A percentile compares a stretch with the other conserved stretches of the same genome.
These are phyloP conservation scores for Camelina laxa DNA, from an alignment of 345 rosid species.

Conservation along the genomic window DNA sequence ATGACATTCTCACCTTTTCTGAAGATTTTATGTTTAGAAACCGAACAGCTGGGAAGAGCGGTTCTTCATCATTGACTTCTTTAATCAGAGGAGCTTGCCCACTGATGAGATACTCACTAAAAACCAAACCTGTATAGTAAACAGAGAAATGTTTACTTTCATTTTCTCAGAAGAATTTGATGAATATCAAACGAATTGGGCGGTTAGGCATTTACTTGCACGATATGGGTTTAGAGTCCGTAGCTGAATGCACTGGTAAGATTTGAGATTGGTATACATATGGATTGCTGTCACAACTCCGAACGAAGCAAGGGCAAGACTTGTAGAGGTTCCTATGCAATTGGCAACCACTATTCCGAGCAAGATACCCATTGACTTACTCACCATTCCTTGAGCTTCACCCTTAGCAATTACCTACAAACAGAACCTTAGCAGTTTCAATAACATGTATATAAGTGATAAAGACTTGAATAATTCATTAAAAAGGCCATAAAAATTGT, in stretches of 20 bases:
- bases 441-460: slow-evolving; percentile 1
- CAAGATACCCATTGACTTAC: slow-evolving; percentile 81
- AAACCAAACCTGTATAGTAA: slow-evolving; percentile 74
- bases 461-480: background rate
- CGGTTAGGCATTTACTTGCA: slow-evolving; percentile 63
- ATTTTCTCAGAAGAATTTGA: background rate
- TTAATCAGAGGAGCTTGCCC: slow-evolving; percentile 90
- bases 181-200: background rate
- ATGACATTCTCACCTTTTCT: slow-evolving; percentile 44
- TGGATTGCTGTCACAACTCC: slow-evolving; percentile 81
- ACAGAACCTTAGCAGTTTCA: slow-evolving; percentile 10
- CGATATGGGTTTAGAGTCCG: slow-evolving; percentile 96
- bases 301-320: slow-evolving; percentile 83
- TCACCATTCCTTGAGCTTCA: slow-evolving; percentile 99
- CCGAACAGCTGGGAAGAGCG: slow-evolving; percentile 73
- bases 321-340: slow-evolving; percentile 69
- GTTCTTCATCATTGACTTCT: slow-evolving; percentile 96
- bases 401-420: slow-evolving; percentile 94
- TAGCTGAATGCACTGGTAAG: slow-evolving; percentile 89
- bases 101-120: slow-evolving; percentile 91
- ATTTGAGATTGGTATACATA: slow-evolving; percentile 95
- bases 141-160: background rate
- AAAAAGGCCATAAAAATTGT: background rate
- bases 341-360: slow-evolving; percentile 89
- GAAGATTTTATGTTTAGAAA: slow-evolving; percentile 49